Evolutionary conservation across 1,284 basidiomycete species (phyloP), one percentile per base, ranked within the genome.

Genomic region (Melampsora abietis-canadensis): DNA sequence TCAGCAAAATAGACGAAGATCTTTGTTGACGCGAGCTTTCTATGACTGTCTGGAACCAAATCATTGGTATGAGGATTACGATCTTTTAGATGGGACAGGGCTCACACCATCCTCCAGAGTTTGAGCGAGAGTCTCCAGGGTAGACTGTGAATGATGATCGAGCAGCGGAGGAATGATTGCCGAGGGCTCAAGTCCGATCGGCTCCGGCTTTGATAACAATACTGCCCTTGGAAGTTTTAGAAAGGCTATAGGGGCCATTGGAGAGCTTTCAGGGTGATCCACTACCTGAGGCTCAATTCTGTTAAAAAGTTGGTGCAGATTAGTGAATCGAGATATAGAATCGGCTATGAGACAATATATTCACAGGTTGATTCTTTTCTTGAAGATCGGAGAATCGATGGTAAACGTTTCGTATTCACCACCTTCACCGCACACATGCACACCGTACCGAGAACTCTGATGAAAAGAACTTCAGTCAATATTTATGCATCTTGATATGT

Each of bases 331-430:
- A 30, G 3, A 21, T 77, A 69, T 37, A 77, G 31, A 62, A 78
- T 61, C 6, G 72, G 66, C 4, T 63, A 66, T 4, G 62, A 66
- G 60, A n/a, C 76, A 54, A 30, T 76, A 67, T 12, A 77, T 89
- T 79, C 78, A 91, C 90, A 98, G 81, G 3, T 84, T 81, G 57
- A 99, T 89, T 14, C 87, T 85, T 63, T 86, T 85, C 78, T 90
- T 91, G 86, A 96, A 98, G 24, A 97, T 80, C 0, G 94, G 92
- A 76, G 89, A 91, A 79, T 98, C 92, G 24, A 95, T 84, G 0
- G 95, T 96, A 73, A 98, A 83, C 0, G 91, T 92, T 82, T 99
- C 96, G 81, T 98, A 99, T 84, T 99, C 96, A 1, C 96, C 96
- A 2, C 96, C 96, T 83, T 99, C 96, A 4, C 96, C 96, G 77